These are phyloP conservation scores for Warburgia ugandensis DNA, from an alignment of 164 flowering plant species.

Conservation along the genomic window DNA sequence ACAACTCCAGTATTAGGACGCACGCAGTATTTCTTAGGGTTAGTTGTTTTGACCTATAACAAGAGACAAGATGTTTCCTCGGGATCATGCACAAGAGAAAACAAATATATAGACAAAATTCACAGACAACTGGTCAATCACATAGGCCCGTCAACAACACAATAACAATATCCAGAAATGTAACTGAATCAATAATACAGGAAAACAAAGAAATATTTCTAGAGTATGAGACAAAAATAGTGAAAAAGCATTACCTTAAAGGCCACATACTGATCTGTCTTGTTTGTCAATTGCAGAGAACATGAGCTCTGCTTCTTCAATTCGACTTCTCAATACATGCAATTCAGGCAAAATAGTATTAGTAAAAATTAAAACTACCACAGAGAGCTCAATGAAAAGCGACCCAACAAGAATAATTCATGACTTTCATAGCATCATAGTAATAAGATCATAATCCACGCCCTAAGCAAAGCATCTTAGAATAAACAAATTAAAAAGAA, in stretches of 20 bases:
- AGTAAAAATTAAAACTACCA: too few species aligned
- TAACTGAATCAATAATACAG: too few species aligned
- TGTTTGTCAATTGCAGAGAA: slow-evolving; percentile 70
- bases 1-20: slow-evolving; percentile 79
- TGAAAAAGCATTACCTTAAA: slow-evolving; percentile 51
- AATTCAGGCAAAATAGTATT: neutral
- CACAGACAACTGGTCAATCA: neutral
- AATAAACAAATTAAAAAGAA: neutral
- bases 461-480: neutral
- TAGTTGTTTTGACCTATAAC: slow-evolving; percentile 82
- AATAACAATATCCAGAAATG: too few species aligned
- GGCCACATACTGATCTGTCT: slow-evolving; percentile 65
- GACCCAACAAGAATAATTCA: too few species aligned
- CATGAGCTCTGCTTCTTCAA: slow-evolving; percentile 88
- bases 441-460: too few species aligned
- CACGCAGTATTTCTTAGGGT: slow-evolving; percentile 84
- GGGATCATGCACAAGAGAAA: neutral
- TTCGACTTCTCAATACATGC: slow-evolving; percentile 44
- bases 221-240: neutral
- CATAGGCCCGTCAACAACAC: too few species aligned
- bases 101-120: neutral
- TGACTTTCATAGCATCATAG: too few species aligned
- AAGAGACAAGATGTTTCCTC: neutral
- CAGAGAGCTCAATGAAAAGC: too few species aligned
- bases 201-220: too few species aligned